Conservation (phyloP, 148 eudicot species). For the Fallopia convolvulus region DNA sequence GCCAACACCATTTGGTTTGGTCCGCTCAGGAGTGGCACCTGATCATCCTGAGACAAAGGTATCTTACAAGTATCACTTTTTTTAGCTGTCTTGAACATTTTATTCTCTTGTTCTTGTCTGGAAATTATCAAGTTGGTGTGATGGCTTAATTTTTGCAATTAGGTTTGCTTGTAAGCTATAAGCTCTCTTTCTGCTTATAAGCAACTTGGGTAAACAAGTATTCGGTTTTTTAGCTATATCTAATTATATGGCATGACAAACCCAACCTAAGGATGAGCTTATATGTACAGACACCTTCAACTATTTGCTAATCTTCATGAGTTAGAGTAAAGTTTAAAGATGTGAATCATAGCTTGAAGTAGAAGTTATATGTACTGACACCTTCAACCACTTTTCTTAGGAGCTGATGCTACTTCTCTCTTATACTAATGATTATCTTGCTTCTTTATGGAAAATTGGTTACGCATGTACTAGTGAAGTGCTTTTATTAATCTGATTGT, state of each 20-base stretch:
- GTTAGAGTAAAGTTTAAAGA: neutral
- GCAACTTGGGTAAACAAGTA: neutral
- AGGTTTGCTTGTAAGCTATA: neutral
- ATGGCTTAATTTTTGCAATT: constrained; percentile 3
- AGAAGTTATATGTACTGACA: neutral
- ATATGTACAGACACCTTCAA: neutral
- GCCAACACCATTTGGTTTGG: constrained; percentile 84
- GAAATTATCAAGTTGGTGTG: neutral
- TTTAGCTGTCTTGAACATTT: neutral
- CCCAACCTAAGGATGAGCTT: neutral
- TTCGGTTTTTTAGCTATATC: neutral
- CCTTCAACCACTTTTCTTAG: neutral
- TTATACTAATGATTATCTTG: neutral
- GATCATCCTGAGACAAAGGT: constrained; percentile 99
- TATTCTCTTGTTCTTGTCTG: neutral
- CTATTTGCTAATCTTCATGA: neutral
- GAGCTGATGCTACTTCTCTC: neutral
- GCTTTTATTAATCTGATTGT: neutral
- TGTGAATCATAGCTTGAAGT: neutral
- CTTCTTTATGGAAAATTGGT: neutral
- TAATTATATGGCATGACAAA: neutral
- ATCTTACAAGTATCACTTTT: neutral
- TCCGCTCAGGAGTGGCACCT: constrained; percentile 93
- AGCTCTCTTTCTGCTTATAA: neutral
- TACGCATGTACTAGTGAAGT: neutral